phyloP scores from a whole-genome alignment of 2,329 filamentous ascomycete species.

The Didymella pomorum region DNA sequence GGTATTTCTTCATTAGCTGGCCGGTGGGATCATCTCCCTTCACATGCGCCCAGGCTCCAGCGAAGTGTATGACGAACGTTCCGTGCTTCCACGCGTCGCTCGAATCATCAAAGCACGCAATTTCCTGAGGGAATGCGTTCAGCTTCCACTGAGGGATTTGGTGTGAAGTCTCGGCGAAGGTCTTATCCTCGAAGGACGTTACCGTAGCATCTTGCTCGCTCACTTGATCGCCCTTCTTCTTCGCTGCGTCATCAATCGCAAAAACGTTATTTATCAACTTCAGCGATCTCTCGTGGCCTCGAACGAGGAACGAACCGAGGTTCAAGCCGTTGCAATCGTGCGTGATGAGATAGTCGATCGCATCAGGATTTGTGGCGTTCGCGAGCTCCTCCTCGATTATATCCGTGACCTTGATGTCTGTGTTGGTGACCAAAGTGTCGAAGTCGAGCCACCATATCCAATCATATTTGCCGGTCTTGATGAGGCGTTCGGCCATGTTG shows the following conservation, averaged over 20 bases:
- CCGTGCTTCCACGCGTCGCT: constrained; percentile 44
- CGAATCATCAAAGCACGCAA: constrained; percentile 49
- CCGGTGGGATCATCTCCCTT: constrained; percentile 51
- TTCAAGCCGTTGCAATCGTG: constrained; percentile 54
- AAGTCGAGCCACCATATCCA: constrained; percentile 57
- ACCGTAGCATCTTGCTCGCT: constrained; percentile 53
- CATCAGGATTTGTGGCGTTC: constrained; percentile 40
- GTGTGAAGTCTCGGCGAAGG: constrained; percentile 30
- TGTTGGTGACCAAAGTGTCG: constrained; percentile 54
- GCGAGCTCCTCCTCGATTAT: constrained; percentile 47
- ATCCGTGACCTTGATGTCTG: constrained; percentile 45
- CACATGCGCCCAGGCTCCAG: constrained; percentile 53
- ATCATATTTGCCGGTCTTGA: constrained; percentile 47
- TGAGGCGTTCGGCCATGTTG: constrained; percentile 49
- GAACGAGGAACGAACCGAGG: constrained; percentile 51
- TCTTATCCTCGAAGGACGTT: constrained; percentile 40
- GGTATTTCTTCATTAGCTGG: constrained; percentile 51
- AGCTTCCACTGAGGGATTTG: constrained; percentile 50
- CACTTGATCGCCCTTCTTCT: constrained; percentile 33
- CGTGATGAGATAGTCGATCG: constrained; percentile 50
- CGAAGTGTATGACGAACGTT: constrained; percentile 53
- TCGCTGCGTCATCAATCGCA: constrained; percentile 35
- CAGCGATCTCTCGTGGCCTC: constrained; percentile 46
- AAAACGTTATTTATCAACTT: constrained; percentile 45
- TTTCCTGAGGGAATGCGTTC: constrained; percentile 53